A percentile compares a stretch with the other conserved stretches of the same genome.
Evolutionary conservation across 495 filamentous ascomycete species (phyloP).

Genomic region (Trichoderma parareesei): DNA sequence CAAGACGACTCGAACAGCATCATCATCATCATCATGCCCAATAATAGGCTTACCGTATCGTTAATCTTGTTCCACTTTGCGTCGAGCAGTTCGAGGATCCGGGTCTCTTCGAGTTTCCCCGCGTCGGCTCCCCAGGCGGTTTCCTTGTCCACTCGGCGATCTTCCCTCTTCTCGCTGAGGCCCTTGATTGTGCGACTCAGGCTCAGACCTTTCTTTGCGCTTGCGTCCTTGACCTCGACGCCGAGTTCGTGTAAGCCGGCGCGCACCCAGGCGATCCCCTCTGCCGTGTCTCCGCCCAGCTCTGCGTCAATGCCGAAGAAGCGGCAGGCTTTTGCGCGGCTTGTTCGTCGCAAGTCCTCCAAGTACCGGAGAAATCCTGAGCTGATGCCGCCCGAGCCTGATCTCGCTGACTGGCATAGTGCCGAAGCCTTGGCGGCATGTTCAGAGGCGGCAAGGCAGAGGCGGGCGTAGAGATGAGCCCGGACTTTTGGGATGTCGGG

Average conservation of each 20-base stretch:
- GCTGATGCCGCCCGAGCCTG: slow-evolving; percentile 41
- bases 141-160: slow-evolving; percentile 59
- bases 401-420: slow-evolving; percentile 31
- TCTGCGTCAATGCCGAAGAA: slow-evolving; percentile 91
- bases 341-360: slow-evolving; percentile 62
- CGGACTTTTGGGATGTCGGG: slow-evolving; percentile 82
- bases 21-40: neutral
- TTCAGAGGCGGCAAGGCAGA: slow-evolving; percentile 73
- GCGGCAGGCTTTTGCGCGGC: slow-evolving; percentile 73
- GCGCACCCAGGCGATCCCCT: slow-evolving; percentile 74
- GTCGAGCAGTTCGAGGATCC: slow-evolving; percentile 79
- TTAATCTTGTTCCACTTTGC: slow-evolving; percentile 88
- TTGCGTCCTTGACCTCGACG: slow-evolving; percentile 34
- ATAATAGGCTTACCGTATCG: slow-evolving; percentile 62
- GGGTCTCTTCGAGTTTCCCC: slow-evolving; percentile 73
- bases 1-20: neutral
- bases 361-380: slow-evolving; percentile 61
- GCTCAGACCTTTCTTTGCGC: slow-evolving; percentile 42
- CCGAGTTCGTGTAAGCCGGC: slow-evolving; percentile 67
- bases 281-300: slow-evolving; percentile 66
- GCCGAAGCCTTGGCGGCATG: slow-evolving; percentile 56
- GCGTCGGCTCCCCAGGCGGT: slow-evolving; percentile 74
- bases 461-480: slow-evolving; percentile 73
- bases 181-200: slow-evolving; percentile 64
- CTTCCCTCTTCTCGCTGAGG: slow-evolving; percentile 60